A percentile compares a stretch with the other conserved stretches of the same genome.
These are phyloP conservation scores for Trichophaea hybrida DNA, from an alignment of 2,329 filamentous ascomycete species.

Conservation along the genomic window DNA sequence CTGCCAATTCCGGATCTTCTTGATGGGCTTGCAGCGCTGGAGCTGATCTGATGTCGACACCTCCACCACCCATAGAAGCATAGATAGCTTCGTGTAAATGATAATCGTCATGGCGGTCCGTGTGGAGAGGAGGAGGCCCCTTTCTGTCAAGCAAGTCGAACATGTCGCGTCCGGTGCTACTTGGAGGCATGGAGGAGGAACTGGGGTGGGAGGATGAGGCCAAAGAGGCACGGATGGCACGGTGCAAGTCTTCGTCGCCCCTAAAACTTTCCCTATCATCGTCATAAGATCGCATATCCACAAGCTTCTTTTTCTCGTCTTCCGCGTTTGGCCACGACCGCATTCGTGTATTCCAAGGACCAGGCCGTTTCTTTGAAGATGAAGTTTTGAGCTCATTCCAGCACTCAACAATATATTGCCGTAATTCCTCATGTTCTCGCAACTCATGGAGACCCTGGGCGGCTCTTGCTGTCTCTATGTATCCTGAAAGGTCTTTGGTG, in stretches of 20 bases:
- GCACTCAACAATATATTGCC: neutral
- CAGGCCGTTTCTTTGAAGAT: neutral
- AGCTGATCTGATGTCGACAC: too few relatives aligned
- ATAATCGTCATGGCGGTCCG: too few relatives aligned
- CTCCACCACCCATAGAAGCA: too few relatives aligned
- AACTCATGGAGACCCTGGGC: conserved; percentile 58
- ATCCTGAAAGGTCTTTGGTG: conserved; percentile 57
- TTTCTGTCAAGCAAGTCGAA: too few relatives aligned
- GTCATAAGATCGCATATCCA: neutral
- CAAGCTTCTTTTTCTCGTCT: neutral
- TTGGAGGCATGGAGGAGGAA: neutral
- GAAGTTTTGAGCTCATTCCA: neutral
- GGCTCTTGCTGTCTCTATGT: conserved; percentile 63
- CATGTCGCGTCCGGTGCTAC: too few relatives aligned
- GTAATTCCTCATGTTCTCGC: neutral
- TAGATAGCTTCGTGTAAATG: too few relatives aligned
- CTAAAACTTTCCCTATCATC: neutral
- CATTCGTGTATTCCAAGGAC: neutral
- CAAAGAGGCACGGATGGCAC: neutral
- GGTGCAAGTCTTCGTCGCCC: neutral
- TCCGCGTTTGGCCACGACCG: neutral
- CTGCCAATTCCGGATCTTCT: neutral
- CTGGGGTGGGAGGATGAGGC: neutral
- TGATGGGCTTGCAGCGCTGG: too few relatives aligned
- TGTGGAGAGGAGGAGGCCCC: too few relatives aligned